phyloP scores from a whole-genome alignment of 2,329 filamentous ascomycete genomes.

The Fusarium beomiforme region DNA sequence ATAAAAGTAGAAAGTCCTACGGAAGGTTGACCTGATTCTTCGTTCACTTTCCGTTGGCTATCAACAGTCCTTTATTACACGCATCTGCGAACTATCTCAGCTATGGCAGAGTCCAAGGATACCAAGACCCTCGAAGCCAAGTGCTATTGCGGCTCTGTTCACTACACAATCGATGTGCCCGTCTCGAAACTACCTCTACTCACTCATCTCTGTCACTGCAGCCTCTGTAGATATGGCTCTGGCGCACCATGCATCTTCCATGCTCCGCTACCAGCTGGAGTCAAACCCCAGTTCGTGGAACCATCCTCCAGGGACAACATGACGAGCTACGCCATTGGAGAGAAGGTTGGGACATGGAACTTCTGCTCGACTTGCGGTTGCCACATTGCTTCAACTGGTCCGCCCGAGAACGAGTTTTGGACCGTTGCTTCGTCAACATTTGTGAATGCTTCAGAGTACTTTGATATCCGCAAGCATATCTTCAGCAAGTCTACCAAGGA shows the following conservation, averaged over 20 bases:
- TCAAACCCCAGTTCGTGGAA: conserved; percentile 52
- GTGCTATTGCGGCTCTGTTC: conserved; percentile 57
- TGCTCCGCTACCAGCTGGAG: conserved; percentile 47
- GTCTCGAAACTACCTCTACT: conserved; percentile 51
- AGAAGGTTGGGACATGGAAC: conserved; percentile 47
- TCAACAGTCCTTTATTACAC: neutral
- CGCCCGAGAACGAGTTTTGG: conserved; percentile 48
- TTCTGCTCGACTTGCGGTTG: conserved; percentile 60
- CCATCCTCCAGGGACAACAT: conserved; percentile 52
- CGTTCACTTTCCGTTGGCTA: neutral
- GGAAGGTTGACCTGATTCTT: neutral
- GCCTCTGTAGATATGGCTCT: conserved; percentile 54
- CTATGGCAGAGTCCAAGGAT: conserved; percentile 32
- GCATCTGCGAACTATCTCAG: neutral
- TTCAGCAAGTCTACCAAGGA: conserved; percentile 51
- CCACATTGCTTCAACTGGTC: conserved; percentile 53
- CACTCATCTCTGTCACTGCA: conserved; percentile 58
- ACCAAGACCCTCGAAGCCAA: conserved; percentile 54
- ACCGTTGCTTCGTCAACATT: conserved; percentile 54
- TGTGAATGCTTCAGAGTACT: conserved; percentile 46
- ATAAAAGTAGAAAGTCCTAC: neutral
- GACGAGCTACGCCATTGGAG: conserved; percentile 49
- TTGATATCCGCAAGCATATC: conserved; percentile 49
- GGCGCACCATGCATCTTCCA: conserved; percentile 57
- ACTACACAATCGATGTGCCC: conserved; percentile 55